phyloP scores from a whole-genome alignment of 805 yeast species.

The Yarrowia yakushimensis region DNA sequence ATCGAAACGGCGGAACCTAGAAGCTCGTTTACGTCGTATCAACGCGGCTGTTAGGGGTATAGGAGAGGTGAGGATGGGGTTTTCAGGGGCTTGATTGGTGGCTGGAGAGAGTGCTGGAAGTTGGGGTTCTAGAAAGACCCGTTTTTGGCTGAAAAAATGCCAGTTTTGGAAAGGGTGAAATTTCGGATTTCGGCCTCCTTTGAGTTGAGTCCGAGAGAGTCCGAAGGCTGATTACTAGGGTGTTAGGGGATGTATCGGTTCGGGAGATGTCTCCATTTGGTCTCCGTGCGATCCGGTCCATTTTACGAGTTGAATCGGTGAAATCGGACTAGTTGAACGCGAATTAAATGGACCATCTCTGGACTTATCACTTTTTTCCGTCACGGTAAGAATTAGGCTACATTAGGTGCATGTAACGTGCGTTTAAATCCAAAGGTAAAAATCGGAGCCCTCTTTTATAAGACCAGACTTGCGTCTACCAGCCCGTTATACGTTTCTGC shows the following conservation, averaged over 20 bases:
- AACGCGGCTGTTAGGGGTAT: background rate
- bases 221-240: background rate
- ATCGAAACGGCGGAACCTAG: constrained; percentile 6
- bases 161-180: background rate
- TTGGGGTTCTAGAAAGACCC: background rate
- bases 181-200: constrained; percentile 1
- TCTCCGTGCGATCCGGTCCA: background rate
- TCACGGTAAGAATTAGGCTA: background rate
- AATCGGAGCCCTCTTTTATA: background rate
- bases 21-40: constrained; percentile 3
- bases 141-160: background rate
- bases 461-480: background rate
- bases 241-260: too few relatives aligned
- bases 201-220: background rate
- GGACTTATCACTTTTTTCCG: background rate
- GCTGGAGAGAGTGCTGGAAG: background rate
- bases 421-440: background rate
- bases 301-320: background rate
- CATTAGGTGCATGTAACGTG: background rate
- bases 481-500: background rate
- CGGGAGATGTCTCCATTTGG: too few relatives aligned
- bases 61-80: background rate
- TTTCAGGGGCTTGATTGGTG: background rate
- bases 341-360: background rate
- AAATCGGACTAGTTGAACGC: background rate